These are phyloP conservation scores for Prosopis cineraria DNA, from an alignment of 306 rosid genomes.

Conservation along the genomic window DNA sequence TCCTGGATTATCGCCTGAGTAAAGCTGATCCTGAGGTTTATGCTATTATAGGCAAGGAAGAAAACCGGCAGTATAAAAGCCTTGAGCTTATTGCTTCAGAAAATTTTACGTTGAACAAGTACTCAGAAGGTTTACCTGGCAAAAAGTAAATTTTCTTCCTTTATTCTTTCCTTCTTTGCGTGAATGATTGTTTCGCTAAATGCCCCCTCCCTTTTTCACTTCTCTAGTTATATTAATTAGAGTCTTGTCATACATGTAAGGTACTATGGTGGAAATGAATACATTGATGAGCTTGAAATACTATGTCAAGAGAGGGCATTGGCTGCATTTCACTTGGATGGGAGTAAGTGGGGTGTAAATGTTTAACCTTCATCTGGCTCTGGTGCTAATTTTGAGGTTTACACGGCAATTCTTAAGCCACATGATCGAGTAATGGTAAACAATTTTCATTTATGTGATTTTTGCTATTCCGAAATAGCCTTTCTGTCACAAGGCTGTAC, in stretches of 20 bases:
- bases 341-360: constrained; percentile 86
- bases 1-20: constrained; percentile 63
- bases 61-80: too few relatives aligned
- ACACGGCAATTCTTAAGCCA: constrained; percentile 88
- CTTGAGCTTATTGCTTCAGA: constrained; percentile 98
- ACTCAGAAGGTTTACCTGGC: constrained; percentile 95
- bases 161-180: background rate
- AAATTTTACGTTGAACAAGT: constrained; percentile 87
- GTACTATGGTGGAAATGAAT: constrained; percentile 95
- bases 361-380: constrained; percentile 96
- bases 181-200: background rate
- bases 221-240: constrained; percentile 10
- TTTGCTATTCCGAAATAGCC: background rate
- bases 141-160: constrained; percentile 59
- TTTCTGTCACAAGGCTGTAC: constrained; percentile 10
- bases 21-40: constrained; percentile 86
- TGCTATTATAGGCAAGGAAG: too few relatives aligned
- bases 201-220: constrained; percentile 6
- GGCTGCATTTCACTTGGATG: constrained; percentile 75
- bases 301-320: constrained; percentile 89
- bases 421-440: constrained; percentile 92
- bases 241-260: constrained; percentile 38
- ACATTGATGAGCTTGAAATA: too few relatives aligned
- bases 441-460: constrained; percentile 6
- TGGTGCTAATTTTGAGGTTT: constrained; percentile 92